phyloP scores from a whole-genome alignment of 2,329 filamentous ascomycete genomes.

The Trichoderma sp. region DNA sequence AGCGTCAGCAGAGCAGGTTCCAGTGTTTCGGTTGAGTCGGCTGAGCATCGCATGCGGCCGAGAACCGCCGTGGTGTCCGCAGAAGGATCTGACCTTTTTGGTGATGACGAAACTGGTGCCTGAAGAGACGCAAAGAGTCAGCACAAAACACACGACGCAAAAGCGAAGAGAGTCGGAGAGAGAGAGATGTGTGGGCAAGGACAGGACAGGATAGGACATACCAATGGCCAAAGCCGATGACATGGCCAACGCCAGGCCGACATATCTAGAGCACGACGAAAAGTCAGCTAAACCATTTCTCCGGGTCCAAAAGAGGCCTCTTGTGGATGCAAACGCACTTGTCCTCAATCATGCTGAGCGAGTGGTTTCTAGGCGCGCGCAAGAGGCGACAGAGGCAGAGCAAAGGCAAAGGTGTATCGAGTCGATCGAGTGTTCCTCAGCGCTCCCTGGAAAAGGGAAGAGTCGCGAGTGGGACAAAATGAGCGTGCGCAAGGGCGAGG shows the following conservation, averaged over 20 bases:
- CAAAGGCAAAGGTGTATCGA: not conserved
- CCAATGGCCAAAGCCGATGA: conserved; percentile 73
- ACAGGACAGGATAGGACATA: conserved; percentile 38
- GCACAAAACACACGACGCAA: not conserved
- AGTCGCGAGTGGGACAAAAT: conserved; percentile 8
- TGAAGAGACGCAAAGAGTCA: conserved; percentile 34
- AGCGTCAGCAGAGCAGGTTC: not conserved
- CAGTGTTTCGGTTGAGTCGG: not conserved
- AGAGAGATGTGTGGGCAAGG: not conserved
- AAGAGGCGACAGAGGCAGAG: conserved; percentile 23
- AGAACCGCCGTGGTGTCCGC: not conserved
- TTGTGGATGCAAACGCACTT: conserved; percentile 33
- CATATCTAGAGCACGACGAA: conserved; percentile 55
- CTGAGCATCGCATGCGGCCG: not conserved
- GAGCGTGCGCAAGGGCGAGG: conserved; percentile 8
- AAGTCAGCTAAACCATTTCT: conserved; percentile 18
- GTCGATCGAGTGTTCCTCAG: conserved; percentile 13
- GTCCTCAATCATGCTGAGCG: conserved; percentile 37
- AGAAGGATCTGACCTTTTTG: conserved; percentile 69
- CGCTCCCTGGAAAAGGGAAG: conserved; percentile 3
- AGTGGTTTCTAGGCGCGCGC: conserved; percentile 21
- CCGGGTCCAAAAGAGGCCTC: not conserved
- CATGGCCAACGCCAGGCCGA: conserved; percentile 72
- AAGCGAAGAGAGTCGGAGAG: not conserved
- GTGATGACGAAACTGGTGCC: conserved; percentile 98